Conservation (phyloP, 2,329 filamentous ascomycete species). For the Pseudofabraea citricarpa region DNA sequence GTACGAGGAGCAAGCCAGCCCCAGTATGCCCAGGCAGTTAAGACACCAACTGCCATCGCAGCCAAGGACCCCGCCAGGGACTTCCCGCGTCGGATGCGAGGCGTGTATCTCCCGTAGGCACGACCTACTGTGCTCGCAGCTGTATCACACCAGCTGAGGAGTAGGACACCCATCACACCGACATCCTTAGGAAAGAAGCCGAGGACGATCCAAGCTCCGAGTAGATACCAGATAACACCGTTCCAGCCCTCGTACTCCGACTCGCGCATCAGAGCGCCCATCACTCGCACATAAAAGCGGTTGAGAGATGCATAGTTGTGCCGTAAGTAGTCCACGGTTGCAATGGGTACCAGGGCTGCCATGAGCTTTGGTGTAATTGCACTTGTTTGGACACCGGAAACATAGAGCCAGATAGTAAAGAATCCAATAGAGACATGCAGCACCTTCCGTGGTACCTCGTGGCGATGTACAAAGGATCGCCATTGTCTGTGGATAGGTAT, state of each 20-base stretch:
- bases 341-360: conserved; percentile 75
- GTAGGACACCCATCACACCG: conserved; percentile 79
- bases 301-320: conserved; percentile 81
- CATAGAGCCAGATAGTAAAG: conserved; percentile 82
- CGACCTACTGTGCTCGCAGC: conserved; percentile 93
- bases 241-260: conserved; percentile 93
- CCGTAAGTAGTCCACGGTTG: conserved; percentile 73
- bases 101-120: conserved; percentile 84
- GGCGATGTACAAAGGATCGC: conserved; percentile 87
- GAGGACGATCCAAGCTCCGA: conserved; percentile 83
- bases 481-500: conserved; percentile 95
- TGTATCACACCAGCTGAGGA: conserved; percentile 97
- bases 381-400: conserved; percentile 68
- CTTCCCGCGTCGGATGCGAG: conserved; percentile 79
- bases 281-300: conserved; percentile 73
- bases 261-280: conserved; percentile 95
- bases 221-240: conserved; percentile 92
- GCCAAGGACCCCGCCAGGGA: conserved; percentile 85
- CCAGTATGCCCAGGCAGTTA: conserved; percentile 83
- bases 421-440: conserved; percentile 97
- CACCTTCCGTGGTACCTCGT: conserved; percentile 91
- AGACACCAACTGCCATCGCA: conserved; percentile 77
- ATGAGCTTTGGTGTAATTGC: conserved; percentile 83
- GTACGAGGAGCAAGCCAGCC: conserved; percentile 71
- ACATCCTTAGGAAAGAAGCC: conserved; percentile 91